phyloP scores from a whole-genome alignment of 2,329 filamentous ascomycete species.

The Talaromyces funiculosus region DNA sequence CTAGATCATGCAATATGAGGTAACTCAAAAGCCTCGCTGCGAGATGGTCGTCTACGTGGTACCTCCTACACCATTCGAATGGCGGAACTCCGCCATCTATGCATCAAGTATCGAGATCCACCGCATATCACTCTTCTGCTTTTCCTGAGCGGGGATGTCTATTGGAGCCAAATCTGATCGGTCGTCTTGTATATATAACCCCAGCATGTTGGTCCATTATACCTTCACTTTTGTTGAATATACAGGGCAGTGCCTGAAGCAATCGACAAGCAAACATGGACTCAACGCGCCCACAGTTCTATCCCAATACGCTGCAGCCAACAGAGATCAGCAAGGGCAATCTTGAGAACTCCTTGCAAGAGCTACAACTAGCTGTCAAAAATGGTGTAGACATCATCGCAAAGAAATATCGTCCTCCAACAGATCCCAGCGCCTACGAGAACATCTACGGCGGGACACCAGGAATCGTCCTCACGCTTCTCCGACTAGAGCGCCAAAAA shows the following conservation, averaged over 20 bases:
- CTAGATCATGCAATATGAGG: background rate
- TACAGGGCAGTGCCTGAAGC: background rate
- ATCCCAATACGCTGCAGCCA: slow-evolving; percentile 23
- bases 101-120: background rate
- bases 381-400: slow-evolving; percentile 25
- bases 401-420: slow-evolving; percentile 19
- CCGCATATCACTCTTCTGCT: background rate
- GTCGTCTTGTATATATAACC: background rate
- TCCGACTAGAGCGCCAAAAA: slow-evolving; percentile 34
- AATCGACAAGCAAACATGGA: background rate
- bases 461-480: slow-evolving; percentile 34
- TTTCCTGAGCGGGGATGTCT: background rate
- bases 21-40: background rate
- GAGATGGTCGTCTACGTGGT: background rate
- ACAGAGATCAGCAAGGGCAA: slow-evolving; percentile 17
- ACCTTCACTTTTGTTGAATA: too few species aligned
- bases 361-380: slow-evolving; percentile 27
- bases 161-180: background rate
- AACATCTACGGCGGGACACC: slow-evolving; percentile 28
- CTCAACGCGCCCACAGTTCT: slow-evolving; percentile 21
- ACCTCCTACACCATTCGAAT: background rate
- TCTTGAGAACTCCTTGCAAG: slow-evolving; percentile 20
- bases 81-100: slow-evolving; percentile 10
- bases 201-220: background rate
- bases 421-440: slow-evolving; percentile 22